Conservation (phyloP, 1,139 yeast species). For the Arxiozyma slooffiae region DNA sequence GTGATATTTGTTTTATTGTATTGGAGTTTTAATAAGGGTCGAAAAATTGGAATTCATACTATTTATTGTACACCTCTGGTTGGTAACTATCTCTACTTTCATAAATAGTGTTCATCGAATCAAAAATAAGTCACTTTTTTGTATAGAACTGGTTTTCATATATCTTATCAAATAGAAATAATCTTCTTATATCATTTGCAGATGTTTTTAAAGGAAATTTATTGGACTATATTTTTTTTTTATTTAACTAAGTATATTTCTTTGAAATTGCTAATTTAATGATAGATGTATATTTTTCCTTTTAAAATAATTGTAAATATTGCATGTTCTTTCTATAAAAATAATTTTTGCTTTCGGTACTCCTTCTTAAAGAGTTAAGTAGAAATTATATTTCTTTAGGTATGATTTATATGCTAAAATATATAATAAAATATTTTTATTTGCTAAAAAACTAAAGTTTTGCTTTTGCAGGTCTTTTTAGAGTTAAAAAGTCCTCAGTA, state of each 20-base stretch:
- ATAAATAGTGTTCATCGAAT: background rate
- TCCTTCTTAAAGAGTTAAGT: constrained; percentile 12
- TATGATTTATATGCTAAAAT: background rate
- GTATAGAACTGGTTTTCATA: background rate
- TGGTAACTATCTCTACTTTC: background rate
- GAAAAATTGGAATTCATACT: background rate
- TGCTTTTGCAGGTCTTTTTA: no score
- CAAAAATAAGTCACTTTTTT: background rate
- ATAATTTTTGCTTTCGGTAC: constrained; percentile 10
- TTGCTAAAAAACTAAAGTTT: no score
- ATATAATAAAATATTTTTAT: background rate
- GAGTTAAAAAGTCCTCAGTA: background rate
- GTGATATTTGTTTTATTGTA: background rate
- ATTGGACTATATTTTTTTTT: background rate
- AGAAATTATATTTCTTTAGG: constrained; percentile 9
- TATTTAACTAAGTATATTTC: background rate
- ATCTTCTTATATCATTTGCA: background rate
- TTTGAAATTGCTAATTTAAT: background rate
- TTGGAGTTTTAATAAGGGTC: background rate
- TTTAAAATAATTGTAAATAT: constrained; percentile 4
- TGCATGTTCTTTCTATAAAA: constrained; percentile 9
- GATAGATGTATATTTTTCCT: background rate
- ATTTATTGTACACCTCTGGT: background rate
- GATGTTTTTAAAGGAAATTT: background rate
- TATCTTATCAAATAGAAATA: background rate